These are phyloP conservation scores for Chlorella variabilis DNA, from an alignment of 163 green algal genomes.

Conservation along the genomic window DNA sequence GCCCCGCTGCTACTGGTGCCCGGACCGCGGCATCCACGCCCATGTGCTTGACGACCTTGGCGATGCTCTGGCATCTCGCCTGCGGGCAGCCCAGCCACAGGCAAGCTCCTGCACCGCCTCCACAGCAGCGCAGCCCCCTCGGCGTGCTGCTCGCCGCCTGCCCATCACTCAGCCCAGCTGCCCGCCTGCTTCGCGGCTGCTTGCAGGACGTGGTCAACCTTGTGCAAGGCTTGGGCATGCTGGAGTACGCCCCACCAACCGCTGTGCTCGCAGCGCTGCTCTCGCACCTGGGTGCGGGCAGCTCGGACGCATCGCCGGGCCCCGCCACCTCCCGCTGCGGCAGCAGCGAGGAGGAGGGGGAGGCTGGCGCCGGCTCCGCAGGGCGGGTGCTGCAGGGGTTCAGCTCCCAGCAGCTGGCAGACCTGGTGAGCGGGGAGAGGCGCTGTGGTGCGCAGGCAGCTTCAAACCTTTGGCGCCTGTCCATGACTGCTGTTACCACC, in stretches of 20 bases:
- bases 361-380: not conserved
- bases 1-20: constrained; percentile 13
- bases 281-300: not conserved
- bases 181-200: no score
- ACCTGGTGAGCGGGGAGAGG: not conserved
- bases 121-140: not conserved
- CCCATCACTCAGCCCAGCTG: not conserved
- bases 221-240: constrained; percentile 1
- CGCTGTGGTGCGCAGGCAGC: no score
- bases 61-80: not conserved
- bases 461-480: no score
- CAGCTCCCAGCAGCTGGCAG: constrained; percentile 2
- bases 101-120: not conserved
- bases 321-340: no score
- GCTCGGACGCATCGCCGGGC: not conserved
- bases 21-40: not conserved
- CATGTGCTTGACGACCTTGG: constrained; percentile 10
- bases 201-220: constrained; percentile 16
- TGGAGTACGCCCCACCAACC: not conserved
- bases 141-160: no score
- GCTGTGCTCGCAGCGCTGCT: not conserved
- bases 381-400: not conserved
- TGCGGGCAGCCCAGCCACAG: not conserved
- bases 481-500: not conserved
- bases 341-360: not conserved